phyloP scores from a whole-genome alignment of 768 basidiomycete genomes.

The Boletus patriciae region DNA sequence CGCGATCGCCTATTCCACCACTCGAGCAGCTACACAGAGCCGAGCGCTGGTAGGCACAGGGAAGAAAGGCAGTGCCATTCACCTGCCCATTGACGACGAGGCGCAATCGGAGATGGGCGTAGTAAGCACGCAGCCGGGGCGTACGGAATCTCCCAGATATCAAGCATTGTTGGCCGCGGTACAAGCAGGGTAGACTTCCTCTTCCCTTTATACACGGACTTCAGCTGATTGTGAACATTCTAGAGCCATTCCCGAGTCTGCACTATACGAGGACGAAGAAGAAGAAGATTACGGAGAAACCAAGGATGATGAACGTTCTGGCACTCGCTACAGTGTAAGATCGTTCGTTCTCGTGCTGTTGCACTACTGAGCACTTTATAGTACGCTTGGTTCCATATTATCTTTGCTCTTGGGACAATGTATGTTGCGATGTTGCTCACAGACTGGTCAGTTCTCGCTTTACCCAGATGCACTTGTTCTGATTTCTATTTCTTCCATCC shows the following conservation, averaged over 20 bases:
- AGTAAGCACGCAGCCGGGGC: constrained; percentile 80
- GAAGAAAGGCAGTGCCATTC: constrained; percentile 62
- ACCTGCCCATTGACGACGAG: constrained; percentile 54
- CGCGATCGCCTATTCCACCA: constrained; percentile 97
- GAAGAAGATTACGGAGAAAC: constrained; percentile 74
- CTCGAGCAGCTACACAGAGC: constrained; percentile 92
- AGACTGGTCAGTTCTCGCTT: constrained; percentile 77
- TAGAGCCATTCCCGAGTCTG: constrained; percentile 92
- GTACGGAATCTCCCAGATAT: constrained; percentile 85
- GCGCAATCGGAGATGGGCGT: constrained; percentile 68
- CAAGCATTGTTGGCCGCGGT: constrained; percentile 95
- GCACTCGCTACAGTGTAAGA: constrained; percentile 91
- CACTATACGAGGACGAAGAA: constrained; percentile 72
- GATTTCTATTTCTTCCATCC: constrained; percentile 4
- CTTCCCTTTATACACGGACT: neutral
- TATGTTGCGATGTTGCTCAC: constrained; percentile 97
- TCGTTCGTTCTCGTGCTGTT: neutral
- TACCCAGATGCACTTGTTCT: neutral
- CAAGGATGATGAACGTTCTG: constrained; percentile 89
- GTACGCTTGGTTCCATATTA: constrained; percentile 99
- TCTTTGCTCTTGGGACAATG: constrained; percentile 95
- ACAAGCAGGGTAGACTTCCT: constrained; percentile 75
- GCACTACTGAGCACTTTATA: constrained; percentile 30
- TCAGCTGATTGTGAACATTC: neutral
- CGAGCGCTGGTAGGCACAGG: constrained; percentile 80